phyloP scores from a whole-genome alignment of 164 flowering plant genomes.

The Stephania cephalantha region DNA sequence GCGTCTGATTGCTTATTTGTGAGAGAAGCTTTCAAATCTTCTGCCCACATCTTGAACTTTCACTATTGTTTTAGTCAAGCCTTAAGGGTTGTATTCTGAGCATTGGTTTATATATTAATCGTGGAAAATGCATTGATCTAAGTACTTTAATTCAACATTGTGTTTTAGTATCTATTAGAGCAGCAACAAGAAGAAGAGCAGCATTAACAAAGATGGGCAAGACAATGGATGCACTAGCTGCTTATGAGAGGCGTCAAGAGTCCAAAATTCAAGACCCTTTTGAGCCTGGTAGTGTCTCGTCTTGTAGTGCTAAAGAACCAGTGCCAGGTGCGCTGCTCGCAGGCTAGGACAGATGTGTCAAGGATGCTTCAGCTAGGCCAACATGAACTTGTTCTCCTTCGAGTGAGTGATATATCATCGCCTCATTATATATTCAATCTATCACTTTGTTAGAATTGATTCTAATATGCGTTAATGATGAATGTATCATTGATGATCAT shows the following conservation, averaged over 20 bases:
- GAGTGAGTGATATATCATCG: slow-evolving; percentile 43
- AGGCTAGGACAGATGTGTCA: slow-evolving; percentile 50
- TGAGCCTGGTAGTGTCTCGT: slow-evolving; percentile 47
- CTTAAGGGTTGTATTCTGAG: no score
- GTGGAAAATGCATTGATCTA: no score
- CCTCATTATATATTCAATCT: no score
- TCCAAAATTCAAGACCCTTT: slow-evolving; percentile 37
- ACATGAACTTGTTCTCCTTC: slow-evolving; percentile 66
- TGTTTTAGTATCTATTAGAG: no score
- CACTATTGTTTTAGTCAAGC: no score
- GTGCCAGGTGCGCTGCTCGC: slow-evolving; percentile 40
- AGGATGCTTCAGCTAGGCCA: slow-evolving; percentile 60
- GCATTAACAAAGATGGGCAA: slow-evolving; percentile 32
- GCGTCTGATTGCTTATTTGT: no score
- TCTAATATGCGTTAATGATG: neutral
- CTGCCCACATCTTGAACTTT: no score
- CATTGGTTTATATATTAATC: no score
- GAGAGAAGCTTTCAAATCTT: no score
- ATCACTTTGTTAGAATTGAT: neutral
- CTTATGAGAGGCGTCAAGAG: slow-evolving; percentile 49
- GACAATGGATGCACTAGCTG: slow-evolving; percentile 45
- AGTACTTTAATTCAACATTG: no score
- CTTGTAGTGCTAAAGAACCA: slow-evolving; percentile 61
- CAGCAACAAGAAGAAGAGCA: no score
- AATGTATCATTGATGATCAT: slow-evolving; percentile 26